Evolutionary conservation across 2,329 filamentous ascomycete genomes (phyloP), one percentile per base, ranked within the genome.

Genomic region (Claviceps digitariae): DNA sequence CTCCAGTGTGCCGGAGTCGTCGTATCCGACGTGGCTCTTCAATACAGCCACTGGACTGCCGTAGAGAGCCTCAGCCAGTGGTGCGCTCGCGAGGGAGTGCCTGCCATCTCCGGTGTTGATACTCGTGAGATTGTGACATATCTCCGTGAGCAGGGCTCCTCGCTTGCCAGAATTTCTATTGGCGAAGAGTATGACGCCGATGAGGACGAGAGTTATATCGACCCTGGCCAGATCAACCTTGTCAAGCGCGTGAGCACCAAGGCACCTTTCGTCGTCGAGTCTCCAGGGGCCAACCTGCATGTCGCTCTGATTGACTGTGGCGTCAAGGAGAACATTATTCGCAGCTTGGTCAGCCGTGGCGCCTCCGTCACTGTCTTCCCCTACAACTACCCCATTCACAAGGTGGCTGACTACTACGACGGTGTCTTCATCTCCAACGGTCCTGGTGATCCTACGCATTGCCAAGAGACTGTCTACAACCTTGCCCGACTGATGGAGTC

Each of bases 401-500:
- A 97, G 79, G 87, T 96, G 40, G 87, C 93, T 54, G 87, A 94
- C 72, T 90, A 97, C 78, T 97, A 95, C 63, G 93, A 98, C 63
- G 93, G 93, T 66, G 84, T 98, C 66, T 98, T 98, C 79, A 96
- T 97, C 74, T 95, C 90, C 72, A 98, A 98, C 74, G 93, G 93
- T 56, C 93, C 93, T 29, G 93, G 93, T 73, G 93, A 98, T 73
- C 93, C 93, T 62, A 97, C 90, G 44, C 93, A 98, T 74, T 96
- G 90, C 76, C 86, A 90, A 66, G 82, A 89, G 64, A 96, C 93
- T 43, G 89, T 95, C 59, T 91, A 94, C 79, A 90, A 95, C 75
- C 81, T 98, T 53, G 79, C 79, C 63, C 87, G 89, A 64, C 74
- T 98, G 64, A 96, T 98, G 81, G 87, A 95, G 69, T 84, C 82